phyloP scores from a whole-genome alignment of 495 filamentous ascomycete genomes.

The Cudoniella acicularis region DNA sequence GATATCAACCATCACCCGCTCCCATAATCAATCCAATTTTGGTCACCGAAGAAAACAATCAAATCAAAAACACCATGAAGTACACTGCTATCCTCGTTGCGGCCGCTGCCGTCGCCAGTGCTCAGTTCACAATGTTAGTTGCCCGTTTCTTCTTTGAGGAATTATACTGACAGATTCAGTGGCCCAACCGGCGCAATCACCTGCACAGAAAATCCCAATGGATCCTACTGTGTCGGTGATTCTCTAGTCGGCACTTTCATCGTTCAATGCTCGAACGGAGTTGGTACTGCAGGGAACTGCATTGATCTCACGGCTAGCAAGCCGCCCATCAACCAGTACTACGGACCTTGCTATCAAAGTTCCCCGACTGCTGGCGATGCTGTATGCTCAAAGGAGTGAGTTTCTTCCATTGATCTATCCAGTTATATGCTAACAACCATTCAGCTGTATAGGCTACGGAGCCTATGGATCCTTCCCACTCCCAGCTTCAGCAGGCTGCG shows the following conservation, averaged over 20 bases:
- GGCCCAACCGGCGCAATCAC: slow-evolving; percentile 17
- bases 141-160: background rate
- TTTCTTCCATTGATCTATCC: background rate
- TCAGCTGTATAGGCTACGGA: background rate
- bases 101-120: slow-evolving; percentile 24
- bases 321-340: slow-evolving; percentile 18
- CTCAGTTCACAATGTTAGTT: slow-evolving; percentile 15
- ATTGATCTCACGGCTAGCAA: slow-evolving; percentile 25
- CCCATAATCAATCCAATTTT: background rate
- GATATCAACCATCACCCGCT: background rate
- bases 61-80: slow-evolving; percentile 25
- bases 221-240: slow-evolving; percentile 22
- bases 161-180: slow-evolving; percentile 4
- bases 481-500: background rate
- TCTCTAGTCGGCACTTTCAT: slow-evolving; percentile 23
- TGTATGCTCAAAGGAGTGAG: slow-evolving; percentile 27
- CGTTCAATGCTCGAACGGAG: slow-evolving; percentile 25
- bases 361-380: slow-evolving; percentile 17
- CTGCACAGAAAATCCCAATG: slow-evolving; percentile 21
- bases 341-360: slow-evolving; percentile 20
- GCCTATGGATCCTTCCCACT: background rate
- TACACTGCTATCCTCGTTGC: slow-evolving; percentile 24
- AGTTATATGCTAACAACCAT: background rate
- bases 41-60: background rate
- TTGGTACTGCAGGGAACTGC: slow-evolving; percentile 27